Evolutionary conservation across 2,329 filamentous ascomycete genomes (phyloP), one percentile per base, ranked within the genome.

Genomic region (Teratosphaeria viscida): DNA sequence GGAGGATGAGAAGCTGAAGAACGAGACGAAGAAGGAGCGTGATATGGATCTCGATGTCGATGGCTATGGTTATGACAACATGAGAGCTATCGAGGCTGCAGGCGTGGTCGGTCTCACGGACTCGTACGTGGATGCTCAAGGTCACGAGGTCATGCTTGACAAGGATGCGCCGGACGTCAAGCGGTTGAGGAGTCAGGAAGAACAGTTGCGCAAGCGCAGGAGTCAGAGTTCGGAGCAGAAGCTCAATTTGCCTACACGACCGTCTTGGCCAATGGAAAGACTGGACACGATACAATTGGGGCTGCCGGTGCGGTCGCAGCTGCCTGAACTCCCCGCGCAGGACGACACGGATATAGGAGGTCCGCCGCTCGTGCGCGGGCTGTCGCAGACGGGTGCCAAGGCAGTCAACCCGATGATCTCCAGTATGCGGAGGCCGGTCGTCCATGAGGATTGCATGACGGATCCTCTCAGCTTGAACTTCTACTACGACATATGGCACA

Each of bases 381-480:
- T 79, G 34, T 76, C 76, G 16, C 82, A 81, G 34, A 81, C 80
- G 52, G 76, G 79, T 5, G 65, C 62, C 26, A 68, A 67, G 54
- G 63, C 74, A 26, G 74, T 82, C 65, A 78, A 80, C 57, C 76
- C 79, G 11, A 70, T 82, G 5, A 67, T 80, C 14, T 71, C 85
- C 8, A 89, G 94, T 59, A 85, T 97, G 67, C 83, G 83, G 60
- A 82, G 81, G 23, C 89, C 90, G 0, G 77, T 83, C 37, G 83
- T 99, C 29, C 85, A 90, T 63, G 89, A 92, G 67, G 89, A 97
- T 71, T 97, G 92, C 75, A 99, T 99, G 91, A 83, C 82, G 16
- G 94, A 99, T 73, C 94, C 95, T 0, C 76, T 99, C 49, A 86
- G 87, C 60, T 82, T 90, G 58, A 78, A 81, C 1, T 99, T 99